Evolutionary conservation across 371 early-diverging fungal species (phyloP).

Genomic region (Mortierella sp.): DNA sequence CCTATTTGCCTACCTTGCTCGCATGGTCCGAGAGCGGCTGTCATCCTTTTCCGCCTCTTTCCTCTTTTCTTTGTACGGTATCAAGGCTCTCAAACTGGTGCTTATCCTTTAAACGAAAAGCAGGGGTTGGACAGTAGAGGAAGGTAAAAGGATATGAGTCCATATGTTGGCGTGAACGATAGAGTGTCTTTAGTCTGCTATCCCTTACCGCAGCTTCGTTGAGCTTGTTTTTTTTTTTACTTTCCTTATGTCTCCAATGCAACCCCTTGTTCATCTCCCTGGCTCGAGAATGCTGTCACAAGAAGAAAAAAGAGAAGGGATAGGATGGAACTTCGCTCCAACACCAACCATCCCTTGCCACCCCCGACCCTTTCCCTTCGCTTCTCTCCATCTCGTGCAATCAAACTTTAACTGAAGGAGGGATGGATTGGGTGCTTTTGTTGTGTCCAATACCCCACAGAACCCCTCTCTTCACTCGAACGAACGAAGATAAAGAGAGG

Average conservation of each 20-base stretch:
- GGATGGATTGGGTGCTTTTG: not conserved
- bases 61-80: not conserved
- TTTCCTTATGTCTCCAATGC: not conserved
- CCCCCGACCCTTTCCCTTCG: not conserved
- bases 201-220: conserved; percentile 5
- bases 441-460: not conserved
- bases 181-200: not conserved
- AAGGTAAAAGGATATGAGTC: not conserved
- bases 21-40: not conserved
- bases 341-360: not conserved
- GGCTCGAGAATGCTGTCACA: not conserved
- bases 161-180: not conserved
- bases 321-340: not conserved
- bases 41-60: not conserved
- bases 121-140: not conserved
- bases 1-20: too few species aligned
- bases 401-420: not conserved
- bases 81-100: not conserved
- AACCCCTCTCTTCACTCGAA: too few species aligned
- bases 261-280: not conserved
- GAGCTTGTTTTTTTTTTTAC: too few species aligned
- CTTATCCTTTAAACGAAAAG: not conserved
- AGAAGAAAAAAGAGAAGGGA: not conserved
- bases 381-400: not conserved
- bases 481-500: not conserved